Evolutionary conservation across 192 early-diverging fungal species (phyloP).

Genomic region (Coemansia sp.): DNA sequence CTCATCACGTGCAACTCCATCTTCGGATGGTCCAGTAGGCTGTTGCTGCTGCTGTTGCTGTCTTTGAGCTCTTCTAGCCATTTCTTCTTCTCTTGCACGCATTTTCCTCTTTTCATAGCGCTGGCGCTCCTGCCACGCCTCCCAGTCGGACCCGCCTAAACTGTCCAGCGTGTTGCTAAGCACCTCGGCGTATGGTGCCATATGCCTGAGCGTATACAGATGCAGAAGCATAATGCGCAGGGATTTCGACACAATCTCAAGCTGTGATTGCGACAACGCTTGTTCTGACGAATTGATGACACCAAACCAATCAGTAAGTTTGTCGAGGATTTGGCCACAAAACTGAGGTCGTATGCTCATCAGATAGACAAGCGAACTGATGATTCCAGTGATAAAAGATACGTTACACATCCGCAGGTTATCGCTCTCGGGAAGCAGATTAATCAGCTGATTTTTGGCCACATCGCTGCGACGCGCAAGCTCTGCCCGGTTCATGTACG

Average conservation of each 20-base stretch:
- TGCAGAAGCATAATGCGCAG: conserved; percentile 40
- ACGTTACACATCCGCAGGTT: conserved; percentile 42
- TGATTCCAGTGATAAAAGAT: conserved; percentile 42
- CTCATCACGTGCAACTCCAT: background rate
- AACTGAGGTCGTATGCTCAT: conserved; percentile 51
- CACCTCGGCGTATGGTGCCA: conserved; percentile 23
- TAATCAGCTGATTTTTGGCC: conserved; percentile 38
- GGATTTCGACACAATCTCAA: conserved; percentile 34
- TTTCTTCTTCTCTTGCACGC: background rate
- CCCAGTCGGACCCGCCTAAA: conserved; percentile 42
- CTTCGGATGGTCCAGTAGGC: conserved; percentile 4
- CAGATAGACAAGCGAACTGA: conserved; percentile 44
- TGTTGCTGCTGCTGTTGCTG: conserved; percentile 6
- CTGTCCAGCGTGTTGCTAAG: conserved; percentile 40
- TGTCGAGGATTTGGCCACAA: conserved; percentile 20
- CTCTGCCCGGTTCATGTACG: conserved; percentile 21
- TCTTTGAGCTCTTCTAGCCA: conserved; percentile 7
- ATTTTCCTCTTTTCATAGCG: conserved; percentile 18
- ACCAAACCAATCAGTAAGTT: conserved; percentile 41
- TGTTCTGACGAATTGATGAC: conserved; percentile 42
- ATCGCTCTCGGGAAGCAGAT: conserved; percentile 47
- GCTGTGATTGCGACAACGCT: conserved; percentile 33
- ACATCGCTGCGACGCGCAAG: conserved; percentile 27
- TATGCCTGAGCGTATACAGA: conserved; percentile 34
- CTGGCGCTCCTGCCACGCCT: conserved; percentile 36